A percentile compares a stretch with the other conserved stretches of the same genome.
Conservation (phyloP, 352 stramenopile genomes). For the Aphanomyces euteiches region DNA sequence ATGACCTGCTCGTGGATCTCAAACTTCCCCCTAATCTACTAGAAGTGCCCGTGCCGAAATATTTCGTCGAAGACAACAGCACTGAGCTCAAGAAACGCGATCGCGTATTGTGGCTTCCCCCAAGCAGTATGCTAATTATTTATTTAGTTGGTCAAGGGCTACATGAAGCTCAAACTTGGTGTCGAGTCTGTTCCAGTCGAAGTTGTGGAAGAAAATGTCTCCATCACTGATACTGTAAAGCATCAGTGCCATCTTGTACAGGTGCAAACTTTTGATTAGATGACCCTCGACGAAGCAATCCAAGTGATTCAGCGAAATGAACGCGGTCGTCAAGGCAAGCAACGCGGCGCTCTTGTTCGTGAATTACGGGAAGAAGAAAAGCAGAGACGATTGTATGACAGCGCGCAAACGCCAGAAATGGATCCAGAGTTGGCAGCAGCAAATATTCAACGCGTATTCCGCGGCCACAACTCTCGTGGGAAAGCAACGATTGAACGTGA, state of each 20-base stretch:
- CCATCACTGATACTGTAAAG: slow-evolving; percentile 36
- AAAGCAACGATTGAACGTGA: slow-evolving; percentile 64
- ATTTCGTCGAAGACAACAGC: slow-evolving; percentile 83
- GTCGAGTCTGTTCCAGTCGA: slow-evolving; percentile 61
- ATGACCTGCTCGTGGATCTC: slow-evolving; percentile 90
- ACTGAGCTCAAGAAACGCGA: slow-evolving; percentile 66
- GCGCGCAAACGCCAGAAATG: slow-evolving; percentile 65
- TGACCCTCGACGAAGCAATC: slow-evolving; percentile 75
- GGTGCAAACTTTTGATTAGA: slow-evolving; percentile 19
- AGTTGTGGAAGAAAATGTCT: slow-evolving; percentile 38
- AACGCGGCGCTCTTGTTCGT: slow-evolving; percentile 79
- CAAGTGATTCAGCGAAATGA: slow-evolving; percentile 89
- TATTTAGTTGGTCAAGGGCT: slow-evolving; percentile 71
- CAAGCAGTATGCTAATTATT: background rate
- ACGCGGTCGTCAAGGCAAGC: slow-evolving; percentile 79
- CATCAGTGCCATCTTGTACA: background rate
- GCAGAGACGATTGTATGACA: slow-evolving; percentile 70
- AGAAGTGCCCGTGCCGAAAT: slow-evolving; percentile 85
- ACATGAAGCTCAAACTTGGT: slow-evolving; percentile 88
- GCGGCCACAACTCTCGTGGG: slow-evolving; percentile 71
- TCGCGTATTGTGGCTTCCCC: slow-evolving; percentile 28
- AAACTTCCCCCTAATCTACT: slow-evolving; percentile 90
- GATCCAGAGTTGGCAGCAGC: slow-evolving; percentile 88
- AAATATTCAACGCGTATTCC: slow-evolving; percentile 89
- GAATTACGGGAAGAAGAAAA: slow-evolving; percentile 84